Evolutionary conservation across 164 flowering plant genomes (phyloP).

Genomic region (Berberis vulgaris): DNA sequence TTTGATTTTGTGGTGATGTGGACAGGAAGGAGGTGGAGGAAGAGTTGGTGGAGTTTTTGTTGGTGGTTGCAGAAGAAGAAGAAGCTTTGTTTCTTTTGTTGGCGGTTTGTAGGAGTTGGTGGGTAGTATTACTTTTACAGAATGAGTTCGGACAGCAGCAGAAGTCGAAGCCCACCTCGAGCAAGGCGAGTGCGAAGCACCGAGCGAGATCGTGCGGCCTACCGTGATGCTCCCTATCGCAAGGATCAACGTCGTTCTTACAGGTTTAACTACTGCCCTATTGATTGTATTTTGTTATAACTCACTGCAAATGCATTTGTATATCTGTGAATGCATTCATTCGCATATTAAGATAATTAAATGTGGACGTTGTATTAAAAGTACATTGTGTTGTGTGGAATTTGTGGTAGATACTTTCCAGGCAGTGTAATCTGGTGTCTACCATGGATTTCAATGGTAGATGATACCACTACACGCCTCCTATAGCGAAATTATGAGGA

Average conservation of each 20-base stretch:
- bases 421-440: no score
- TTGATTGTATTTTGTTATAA: no score
- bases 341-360: not conserved
- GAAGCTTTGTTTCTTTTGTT: not conserved
- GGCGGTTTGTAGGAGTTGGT: slow-evolving; percentile 6
- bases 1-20: slow-evolving; percentile 19
- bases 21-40: slow-evolving; percentile 14
- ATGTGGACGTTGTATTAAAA: no score
- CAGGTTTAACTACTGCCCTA: slow-evolving; percentile 8
- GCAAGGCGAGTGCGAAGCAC: slow-evolving; percentile 20
- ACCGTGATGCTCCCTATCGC: slow-evolving; percentile 31
- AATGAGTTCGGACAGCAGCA: slow-evolving; percentile 21
- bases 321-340: no score
- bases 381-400: no score
- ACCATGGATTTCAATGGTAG: no score
- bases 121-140: not conserved
- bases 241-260: slow-evolving; percentile 18
- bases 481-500: no score
- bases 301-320: no score
- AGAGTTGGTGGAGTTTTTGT: slow-evolving; percentile 2
- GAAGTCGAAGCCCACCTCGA: slow-evolving; percentile 10
- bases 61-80: no score
- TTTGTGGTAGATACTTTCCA: no score
- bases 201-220: slow-evolving; percentile 16
- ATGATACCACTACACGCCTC: no score